Percentiles rank a stretch among this genome's conserved stretches.
Evolutionary conservation across 805 yeast genomes (phyloP).

Genomic region (Candida arabinofermentans): DNA sequence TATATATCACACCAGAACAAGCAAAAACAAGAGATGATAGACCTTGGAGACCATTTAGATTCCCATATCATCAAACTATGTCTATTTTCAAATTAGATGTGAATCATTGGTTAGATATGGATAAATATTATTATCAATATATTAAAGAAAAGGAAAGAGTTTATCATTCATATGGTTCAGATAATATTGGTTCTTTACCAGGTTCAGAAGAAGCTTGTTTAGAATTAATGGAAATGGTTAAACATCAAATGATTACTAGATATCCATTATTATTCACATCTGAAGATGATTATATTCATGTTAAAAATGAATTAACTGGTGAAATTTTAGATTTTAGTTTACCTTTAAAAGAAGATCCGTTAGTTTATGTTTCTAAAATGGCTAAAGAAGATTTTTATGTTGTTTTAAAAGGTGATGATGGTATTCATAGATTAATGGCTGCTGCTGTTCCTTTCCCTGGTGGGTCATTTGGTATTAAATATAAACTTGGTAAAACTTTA

Average conservation of each 20-base stretch:
- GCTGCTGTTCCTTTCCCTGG: constrained; percentile 82
- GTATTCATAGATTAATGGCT: constrained; percentile 59
- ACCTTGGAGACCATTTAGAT: constrained; percentile 78
- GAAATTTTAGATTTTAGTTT: constrained; percentile 56
- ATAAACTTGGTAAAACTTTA: constrained; percentile 56
- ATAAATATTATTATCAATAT: constrained; percentile 65
- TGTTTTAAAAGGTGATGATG: constrained; percentile 51
- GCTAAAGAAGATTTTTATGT: constrained; percentile 75
- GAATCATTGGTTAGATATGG: constrained; percentile 79
- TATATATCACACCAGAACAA: constrained; percentile 63
- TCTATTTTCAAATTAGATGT: constrained; percentile 66
- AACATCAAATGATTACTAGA: constrained; percentile 54
- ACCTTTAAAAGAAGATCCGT: constrained; percentile 63
- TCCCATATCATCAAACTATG: constrained; percentile 82
- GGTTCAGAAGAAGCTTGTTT: constrained; percentile 56
- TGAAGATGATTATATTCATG: constrained; percentile 44
- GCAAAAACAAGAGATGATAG: constrained; percentile 64
- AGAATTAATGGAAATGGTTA: constrained; percentile 62
- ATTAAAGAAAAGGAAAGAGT: constrained; percentile 60
- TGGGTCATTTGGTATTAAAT: constrained; percentile 61
- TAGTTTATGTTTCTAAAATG: constrained; percentile 58
- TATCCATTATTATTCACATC: constrained; percentile 61
- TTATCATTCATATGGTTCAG: constrained; percentile 52
- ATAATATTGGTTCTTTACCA: constrained; percentile 63
- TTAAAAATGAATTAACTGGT: constrained; percentile 57